phyloP scores from a whole-genome alignment of 1,284 basidiomycete species.

The Cutaneotrichosporon cutaneum region DNA sequence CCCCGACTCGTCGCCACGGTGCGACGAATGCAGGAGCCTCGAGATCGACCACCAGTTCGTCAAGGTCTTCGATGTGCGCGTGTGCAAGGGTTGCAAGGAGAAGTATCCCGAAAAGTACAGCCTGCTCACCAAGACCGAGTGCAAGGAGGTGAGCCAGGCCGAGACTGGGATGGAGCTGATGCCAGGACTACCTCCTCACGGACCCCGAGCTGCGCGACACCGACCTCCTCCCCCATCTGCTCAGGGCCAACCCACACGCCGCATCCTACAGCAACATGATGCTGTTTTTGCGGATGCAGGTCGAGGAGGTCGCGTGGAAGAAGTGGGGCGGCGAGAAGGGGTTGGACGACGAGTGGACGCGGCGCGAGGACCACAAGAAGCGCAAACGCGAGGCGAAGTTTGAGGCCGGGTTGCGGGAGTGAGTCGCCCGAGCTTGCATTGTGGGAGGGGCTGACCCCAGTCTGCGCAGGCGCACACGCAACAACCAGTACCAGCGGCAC shows the following conservation, averaged over 20 bases:
- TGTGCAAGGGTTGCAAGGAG: constrained; percentile 88
- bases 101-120: constrained; percentile 88
- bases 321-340: constrained; percentile 96
- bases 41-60: constrained; percentile 80
- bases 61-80: constrained; percentile 73
- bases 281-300: constrained; percentile 91
- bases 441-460: constrained; percentile 24
- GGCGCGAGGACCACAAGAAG: constrained; percentile 77
- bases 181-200: constrained; percentile 82
- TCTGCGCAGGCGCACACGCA: constrained; percentile 76
- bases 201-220: constrained; percentile 89
- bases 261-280: constrained; percentile 99
- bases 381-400: constrained; percentile 92
- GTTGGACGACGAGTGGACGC: constrained; percentile 83
- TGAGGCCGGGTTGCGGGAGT: constrained; percentile 75
- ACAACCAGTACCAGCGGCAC: constrained; percentile 82
- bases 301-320: constrained; percentile 94
- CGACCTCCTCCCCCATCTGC: constrained; percentile 85
- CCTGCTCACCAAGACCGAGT: constrained; percentile 96
- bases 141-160: constrained; percentile 65
- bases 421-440: constrained; percentile 25
- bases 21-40: constrained; percentile 73
- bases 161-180: neutral
- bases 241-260: constrained; percentile 95
- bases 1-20: constrained; percentile 70